Percentiles rank a stretch among this genome's conserved stretches.
phyloP scores from a whole-genome alignment of 495 filamentous ascomycete genomes.

The Lasiosphaeria miniovina region DNA sequence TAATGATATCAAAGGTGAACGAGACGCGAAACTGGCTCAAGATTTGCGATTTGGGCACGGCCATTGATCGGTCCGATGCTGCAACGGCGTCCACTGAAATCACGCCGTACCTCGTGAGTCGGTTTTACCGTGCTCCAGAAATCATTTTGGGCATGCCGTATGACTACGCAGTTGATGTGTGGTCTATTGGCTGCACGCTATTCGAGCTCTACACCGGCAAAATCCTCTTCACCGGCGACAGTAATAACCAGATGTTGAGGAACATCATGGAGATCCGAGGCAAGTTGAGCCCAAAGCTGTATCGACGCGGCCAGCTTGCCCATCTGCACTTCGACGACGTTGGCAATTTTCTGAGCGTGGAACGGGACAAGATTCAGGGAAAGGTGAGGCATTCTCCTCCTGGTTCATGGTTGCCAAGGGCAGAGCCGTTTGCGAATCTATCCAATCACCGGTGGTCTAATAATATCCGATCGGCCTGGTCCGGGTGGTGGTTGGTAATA shows the following conservation, averaged over 20 bases:
- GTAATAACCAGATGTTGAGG: slow-evolving; percentile 97
- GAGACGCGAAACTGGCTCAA: slow-evolving; percentile 83
- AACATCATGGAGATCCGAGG: slow-evolving; percentile 95
- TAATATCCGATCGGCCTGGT: too few species aligned
- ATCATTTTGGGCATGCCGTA: slow-evolving; percentile 95
- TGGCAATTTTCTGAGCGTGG: slow-evolving; percentile 80
- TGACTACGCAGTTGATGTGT: slow-evolving; percentile 92
- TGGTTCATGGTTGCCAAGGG: not conserved
- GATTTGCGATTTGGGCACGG: slow-evolving; percentile 93
- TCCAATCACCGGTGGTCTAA: too few species aligned
- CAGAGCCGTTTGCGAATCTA: not conserved
- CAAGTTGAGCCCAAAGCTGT: slow-evolving; percentile 82
- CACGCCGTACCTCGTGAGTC: slow-evolving; percentile 89
- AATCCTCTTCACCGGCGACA: slow-evolving; percentile 90
- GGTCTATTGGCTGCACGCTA: slow-evolving; percentile 94
- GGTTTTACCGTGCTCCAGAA: slow-evolving; percentile 95
- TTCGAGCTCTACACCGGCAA: slow-evolving; percentile 97
- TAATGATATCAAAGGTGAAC: slow-evolving; percentile 56
- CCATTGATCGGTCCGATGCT: slow-evolving; percentile 77
- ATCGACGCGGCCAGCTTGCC: slow-evolving; percentile 72
- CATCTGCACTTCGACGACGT: slow-evolving; percentile 81
- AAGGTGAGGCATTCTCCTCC: slow-evolving; percentile 52
- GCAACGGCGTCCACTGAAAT: slow-evolving; percentile 69
- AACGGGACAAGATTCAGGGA: slow-evolving; percentile 80
- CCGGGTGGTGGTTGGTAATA: too few species aligned